phyloP scores from a whole-genome alignment of 1,139 yeast species.

The Saccharomyces hybrid region DNA sequence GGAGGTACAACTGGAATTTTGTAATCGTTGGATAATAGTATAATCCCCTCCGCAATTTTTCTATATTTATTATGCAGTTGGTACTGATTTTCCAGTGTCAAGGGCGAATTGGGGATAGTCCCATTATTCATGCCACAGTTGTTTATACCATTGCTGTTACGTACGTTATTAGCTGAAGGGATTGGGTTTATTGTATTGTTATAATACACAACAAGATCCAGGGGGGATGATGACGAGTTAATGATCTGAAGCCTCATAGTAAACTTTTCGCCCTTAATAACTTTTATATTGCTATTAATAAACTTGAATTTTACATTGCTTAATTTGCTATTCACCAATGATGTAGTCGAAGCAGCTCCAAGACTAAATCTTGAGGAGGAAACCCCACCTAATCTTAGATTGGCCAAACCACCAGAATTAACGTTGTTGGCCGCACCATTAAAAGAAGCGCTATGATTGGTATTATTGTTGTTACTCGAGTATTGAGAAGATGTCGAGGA shows the following conservation, averaged over 20 bases:
- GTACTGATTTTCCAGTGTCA: constrained; percentile 18
- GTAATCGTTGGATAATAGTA: constrained; percentile 30
- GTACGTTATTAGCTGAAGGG: constrained; percentile 1
- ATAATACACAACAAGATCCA: constrained; percentile 26
- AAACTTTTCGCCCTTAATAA: constrained; percentile 21
- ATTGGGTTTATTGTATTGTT: constrained; percentile 16
- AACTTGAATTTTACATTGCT: constrained; percentile 26
- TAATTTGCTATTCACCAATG: constrained; percentile 18
- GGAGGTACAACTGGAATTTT: constrained; percentile 28
- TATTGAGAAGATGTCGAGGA: constrained; percentile 13
- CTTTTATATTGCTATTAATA: constrained; percentile 15
- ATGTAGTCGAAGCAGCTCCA: constrained; percentile 12
- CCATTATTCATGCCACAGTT: neutral
- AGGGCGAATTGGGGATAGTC: neutral
- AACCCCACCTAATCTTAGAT: neutral
- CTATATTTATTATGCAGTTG: constrained; percentile 17
- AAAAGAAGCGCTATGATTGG: neutral
- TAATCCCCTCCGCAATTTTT: constrained; percentile 26
- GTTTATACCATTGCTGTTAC: neutral
- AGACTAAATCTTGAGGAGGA: constrained; percentile 11
- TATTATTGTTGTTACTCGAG: neutral
- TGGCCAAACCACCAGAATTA: neutral
- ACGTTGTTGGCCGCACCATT: neutral
- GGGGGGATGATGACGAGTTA: constrained; percentile 20
- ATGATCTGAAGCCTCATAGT: constrained; percentile 24